Evolutionary conservation across 306 rosid species (phyloP).

Genomic region (Vigna mungo): DNA sequence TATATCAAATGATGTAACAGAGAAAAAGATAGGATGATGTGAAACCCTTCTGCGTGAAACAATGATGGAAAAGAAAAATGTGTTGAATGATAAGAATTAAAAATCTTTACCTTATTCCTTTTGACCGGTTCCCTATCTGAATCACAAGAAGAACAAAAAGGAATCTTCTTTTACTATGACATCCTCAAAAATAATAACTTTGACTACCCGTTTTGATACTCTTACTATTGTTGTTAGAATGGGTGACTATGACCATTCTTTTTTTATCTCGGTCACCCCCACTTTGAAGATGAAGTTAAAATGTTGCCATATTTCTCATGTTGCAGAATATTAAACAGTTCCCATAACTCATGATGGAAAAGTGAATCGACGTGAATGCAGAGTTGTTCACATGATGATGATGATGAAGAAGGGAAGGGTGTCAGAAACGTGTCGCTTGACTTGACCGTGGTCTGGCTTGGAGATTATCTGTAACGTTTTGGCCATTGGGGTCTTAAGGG

Average conservation of each 20-base stretch:
- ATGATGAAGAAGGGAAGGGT: slow-evolving; percentile 28
- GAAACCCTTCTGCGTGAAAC: slow-evolving; percentile 14
- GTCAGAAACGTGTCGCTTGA: slow-evolving; percentile 42
- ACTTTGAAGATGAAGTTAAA: slow-evolving; percentile 36
- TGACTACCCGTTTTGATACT: slow-evolving; percentile 36
- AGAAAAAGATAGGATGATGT: too few relatives aligned
- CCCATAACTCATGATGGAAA: slow-evolving; percentile 20
- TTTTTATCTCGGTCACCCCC: not conserved
- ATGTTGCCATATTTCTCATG: slow-evolving; percentile 5
- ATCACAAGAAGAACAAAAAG: slow-evolving; percentile 41
- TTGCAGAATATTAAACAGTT: slow-evolving; percentile 32
- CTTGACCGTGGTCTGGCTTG: slow-evolving; percentile 30
- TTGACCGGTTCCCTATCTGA: slow-evolving; percentile 47
- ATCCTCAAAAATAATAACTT: slow-evolving; percentile 31
- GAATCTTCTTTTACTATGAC: slow-evolving; percentile 43
- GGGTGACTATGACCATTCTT: not conserved
- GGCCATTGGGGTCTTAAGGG: slow-evolving; percentile 27
- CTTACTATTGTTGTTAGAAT: slow-evolving; percentile 8
- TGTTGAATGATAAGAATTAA: slow-evolving; percentile 45
- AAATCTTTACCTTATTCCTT: slow-evolving; percentile 46
- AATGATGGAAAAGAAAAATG: slow-evolving; percentile 38
- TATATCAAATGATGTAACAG: too few relatives aligned
- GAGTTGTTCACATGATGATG: slow-evolving; percentile 44
- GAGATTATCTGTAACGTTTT: slow-evolving; percentile 12
- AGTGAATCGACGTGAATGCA: slow-evolving; percentile 36